Evolutionary conservation across 345 rosid species (phyloP).

Genomic region (Diplotaxis tenuifolia): DNA sequence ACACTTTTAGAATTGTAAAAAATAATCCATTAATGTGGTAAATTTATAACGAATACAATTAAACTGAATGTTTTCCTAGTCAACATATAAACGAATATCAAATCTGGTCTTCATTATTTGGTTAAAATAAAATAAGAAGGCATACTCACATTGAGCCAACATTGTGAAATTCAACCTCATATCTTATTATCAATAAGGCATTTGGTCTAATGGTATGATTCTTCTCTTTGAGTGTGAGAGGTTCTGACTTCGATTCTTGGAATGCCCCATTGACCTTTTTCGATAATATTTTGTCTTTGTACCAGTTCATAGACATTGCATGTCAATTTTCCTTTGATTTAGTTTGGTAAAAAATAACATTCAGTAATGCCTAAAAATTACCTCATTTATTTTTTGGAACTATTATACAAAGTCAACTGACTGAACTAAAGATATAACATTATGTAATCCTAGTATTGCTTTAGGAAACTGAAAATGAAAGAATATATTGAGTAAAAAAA

Average conservation of each 20-base stretch:
- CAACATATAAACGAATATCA: not conserved
- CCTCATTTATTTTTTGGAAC: not conserved
- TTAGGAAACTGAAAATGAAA: too few relatives aligned
- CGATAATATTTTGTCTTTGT: not conserved
- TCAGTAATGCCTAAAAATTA: not conserved
- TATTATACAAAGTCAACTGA: too few relatives aligned
- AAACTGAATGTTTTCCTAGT: too few relatives aligned
- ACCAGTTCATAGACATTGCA: not conserved
- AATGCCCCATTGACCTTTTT: slow-evolving; percentile 17
- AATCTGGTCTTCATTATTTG: not conserved
- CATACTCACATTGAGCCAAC: not conserved
- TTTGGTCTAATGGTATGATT: slow-evolving; percentile 89
- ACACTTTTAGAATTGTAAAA: too few relatives aligned
- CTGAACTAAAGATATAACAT: not conserved
- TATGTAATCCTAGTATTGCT: too few relatives aligned
- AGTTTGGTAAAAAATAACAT: not conserved
- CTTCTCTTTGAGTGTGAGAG: not conserved
- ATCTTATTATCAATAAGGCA: slow-evolving; percentile 29
- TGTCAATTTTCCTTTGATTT: not conserved
- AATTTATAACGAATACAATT: too few relatives aligned
- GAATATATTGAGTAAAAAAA: too few relatives aligned
- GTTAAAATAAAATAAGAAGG: not conserved
- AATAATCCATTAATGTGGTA: too few relatives aligned
- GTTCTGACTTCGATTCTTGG: slow-evolving; percentile 29
- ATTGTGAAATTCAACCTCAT: not conserved